Evolutionary conservation across 352 stramenopile species (phyloP).

Genomic region (Bremia lactucae): DNA sequence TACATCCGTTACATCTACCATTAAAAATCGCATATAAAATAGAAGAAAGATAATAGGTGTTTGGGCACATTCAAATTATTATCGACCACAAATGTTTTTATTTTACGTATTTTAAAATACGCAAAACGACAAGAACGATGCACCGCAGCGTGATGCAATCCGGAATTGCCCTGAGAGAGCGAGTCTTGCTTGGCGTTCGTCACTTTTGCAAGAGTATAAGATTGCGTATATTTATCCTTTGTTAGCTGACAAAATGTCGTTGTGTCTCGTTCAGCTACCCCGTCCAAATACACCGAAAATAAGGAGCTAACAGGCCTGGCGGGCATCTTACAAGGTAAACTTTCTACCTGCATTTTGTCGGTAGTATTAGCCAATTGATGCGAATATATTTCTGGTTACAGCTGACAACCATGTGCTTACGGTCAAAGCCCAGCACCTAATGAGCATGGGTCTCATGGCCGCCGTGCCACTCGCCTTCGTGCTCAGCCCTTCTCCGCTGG

Average conservation of each 20-base stretch:
- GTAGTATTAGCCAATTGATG: not conserved
- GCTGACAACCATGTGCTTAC: slow-evolving; percentile 64
- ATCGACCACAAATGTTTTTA: too few relatives aligned
- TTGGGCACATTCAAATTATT: too few relatives aligned
- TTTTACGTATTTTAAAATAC: too few relatives aligned
- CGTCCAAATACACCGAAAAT: slow-evolving; percentile 73
- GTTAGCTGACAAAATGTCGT: not conserved
- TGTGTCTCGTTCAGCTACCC: slow-evolving; percentile 22
- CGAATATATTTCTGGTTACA: slow-evolving; percentile 9
- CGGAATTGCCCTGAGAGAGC: slow-evolving; percentile 22
- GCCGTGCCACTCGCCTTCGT: slow-evolving; percentile 61
- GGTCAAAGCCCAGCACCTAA: slow-evolving; percentile 57
- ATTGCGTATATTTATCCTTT: not conserved
- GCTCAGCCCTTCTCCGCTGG: slow-evolving; percentile 62
- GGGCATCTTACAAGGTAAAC: slow-evolving; percentile 56
- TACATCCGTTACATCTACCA: too few relatives aligned
- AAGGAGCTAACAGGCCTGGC: slow-evolving; percentile 55
- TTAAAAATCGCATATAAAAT: too few relatives aligned
- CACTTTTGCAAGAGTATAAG: slow-evolving; percentile 70
- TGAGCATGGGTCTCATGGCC: slow-evolving; percentile 41
- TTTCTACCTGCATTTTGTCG: not conserved
- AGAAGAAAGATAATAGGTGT: too few relatives aligned
- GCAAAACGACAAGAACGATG: slow-evolving; percentile 39
- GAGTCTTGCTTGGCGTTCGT: slow-evolving; percentile 30
- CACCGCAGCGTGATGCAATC: slow-evolving; percentile 38